Evolutionary conservation across 164 flowering plant species (phyloP).

Genomic region (Liquidambar formosana): DNA sequence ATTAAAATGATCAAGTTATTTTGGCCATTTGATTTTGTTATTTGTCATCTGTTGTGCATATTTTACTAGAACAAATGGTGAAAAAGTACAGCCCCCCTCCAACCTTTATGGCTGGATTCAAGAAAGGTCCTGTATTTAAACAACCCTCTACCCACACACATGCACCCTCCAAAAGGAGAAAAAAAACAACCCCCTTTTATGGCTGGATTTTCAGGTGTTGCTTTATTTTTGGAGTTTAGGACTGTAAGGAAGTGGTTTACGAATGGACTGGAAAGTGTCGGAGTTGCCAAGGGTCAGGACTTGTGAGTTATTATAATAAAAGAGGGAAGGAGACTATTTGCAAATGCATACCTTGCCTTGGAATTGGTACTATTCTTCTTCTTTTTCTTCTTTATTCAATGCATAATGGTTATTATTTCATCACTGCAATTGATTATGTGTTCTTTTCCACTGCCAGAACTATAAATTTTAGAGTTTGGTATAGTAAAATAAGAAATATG

Average conservation of each 20-base stretch:
- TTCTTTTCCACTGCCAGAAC: background rate
- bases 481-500: background rate
- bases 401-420: background rate
- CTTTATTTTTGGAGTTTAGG: conserved; percentile 40
- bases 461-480: background rate
- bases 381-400: background rate
- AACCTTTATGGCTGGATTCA: too few relatives aligned
- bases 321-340: conserved; percentile 79
- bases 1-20: too few relatives aligned
- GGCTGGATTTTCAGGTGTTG: background rate
- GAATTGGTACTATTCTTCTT: conserved; percentile 62
- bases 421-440: background rate
- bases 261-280: conserved; percentile 99
- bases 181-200: background rate
- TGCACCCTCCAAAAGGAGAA: too few relatives aligned
- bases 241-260: conserved; percentile 85
- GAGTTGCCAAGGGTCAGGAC: conserved; percentile 92
- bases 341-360: conserved; percentile 94
- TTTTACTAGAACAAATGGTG: too few relatives aligned
- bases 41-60: too few relatives aligned
- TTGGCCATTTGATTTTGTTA: too few relatives aligned
- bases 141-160: too few relatives aligned
- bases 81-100: too few relatives aligned
- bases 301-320: conserved; percentile 77
- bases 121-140: too few relatives aligned